A percentile compares a stretch with the other conserved stretches of the same genome.
These are phyloP conservation scores for Davidsoniella virescens DNA, from an alignment of 2,329 filamentous ascomycete genomes.

Conservation along the genomic window DNA sequence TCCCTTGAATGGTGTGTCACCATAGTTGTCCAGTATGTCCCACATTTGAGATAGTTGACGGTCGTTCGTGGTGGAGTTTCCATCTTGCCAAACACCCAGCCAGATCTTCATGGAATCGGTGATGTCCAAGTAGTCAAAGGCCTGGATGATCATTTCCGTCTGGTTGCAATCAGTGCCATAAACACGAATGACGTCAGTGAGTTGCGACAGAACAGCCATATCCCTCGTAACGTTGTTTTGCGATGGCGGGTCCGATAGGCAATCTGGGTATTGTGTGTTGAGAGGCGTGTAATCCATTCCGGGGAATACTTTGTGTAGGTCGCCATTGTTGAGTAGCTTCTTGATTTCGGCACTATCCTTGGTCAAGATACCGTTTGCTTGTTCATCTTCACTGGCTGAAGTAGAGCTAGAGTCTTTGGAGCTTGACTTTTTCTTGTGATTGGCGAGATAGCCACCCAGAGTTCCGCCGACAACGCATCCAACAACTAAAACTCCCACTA, in stretches of 20 bases:
- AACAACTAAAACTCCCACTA: constrained; percentile 48
- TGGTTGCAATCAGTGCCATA: constrained; percentile 98
- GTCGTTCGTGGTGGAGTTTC: constrained; percentile 64
- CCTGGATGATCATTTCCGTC: constrained; percentile 79
- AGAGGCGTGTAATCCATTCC: constrained; percentile 91
- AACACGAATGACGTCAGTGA: constrained; percentile 73
- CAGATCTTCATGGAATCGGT: constrained; percentile 66
- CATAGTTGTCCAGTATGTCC: constrained; percentile 57
- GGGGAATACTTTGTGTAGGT: constrained; percentile 85
- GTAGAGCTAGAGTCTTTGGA: constrained; percentile 19
- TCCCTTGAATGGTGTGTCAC: constrained; percentile 54
- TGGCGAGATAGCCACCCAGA: constrained; percentile 54
- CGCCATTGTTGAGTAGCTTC: constrained; percentile 58
- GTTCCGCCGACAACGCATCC: constrained; percentile 59
- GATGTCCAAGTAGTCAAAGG: constrained; percentile 58
- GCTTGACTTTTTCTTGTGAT: constrained; percentile 24
- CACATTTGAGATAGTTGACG: constrained; percentile 77
- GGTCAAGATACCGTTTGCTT: constrained; percentile 51
- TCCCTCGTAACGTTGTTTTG: constrained; percentile 94
- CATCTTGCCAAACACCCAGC: constrained; percentile 87
- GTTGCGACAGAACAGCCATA: constrained; percentile 72
- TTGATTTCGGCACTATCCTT: constrained; percentile 68
- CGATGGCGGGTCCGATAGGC: constrained; percentile 57
- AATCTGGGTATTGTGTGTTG: constrained; percentile 79
- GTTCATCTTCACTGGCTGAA: constrained; percentile 42